These are phyloP conservation scores for Mycena belliarum DNA, from an alignment of 768 basidiomycete genomes.

Conservation along the genomic window DNA sequence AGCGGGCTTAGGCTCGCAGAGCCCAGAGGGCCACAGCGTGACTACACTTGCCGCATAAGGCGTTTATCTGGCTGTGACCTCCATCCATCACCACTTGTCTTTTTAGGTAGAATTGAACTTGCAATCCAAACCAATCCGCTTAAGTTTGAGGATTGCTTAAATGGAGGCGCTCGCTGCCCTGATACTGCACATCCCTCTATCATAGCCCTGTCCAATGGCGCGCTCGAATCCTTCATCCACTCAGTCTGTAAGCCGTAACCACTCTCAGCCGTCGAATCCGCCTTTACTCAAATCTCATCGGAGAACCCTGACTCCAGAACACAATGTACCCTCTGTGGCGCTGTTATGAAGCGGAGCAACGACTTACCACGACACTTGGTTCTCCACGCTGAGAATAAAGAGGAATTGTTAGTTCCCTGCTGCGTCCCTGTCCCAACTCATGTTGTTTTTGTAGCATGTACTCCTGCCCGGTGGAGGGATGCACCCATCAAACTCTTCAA, in stretches of 20 bases:
- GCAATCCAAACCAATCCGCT: conserved; percentile 15
- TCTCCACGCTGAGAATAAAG: conserved; percentile 10
- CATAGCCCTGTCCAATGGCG: conserved; percentile 1
- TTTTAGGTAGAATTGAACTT: neutral
- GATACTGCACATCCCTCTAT: neutral
- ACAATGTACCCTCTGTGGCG: conserved; percentile 8
- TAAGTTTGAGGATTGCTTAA: conserved; percentile 8
- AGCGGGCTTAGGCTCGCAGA: no score
- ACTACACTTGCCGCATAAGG: conserved; percentile 8
- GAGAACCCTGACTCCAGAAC: neutral
- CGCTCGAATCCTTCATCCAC: conserved; percentile 2
- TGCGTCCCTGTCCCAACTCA: neutral
- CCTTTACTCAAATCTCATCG: neutral
- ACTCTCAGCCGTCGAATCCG: neutral
- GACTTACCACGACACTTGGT: conserved; percentile 16
- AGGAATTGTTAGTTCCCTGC: conserved; percentile 6
- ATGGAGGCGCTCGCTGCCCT: neutral
- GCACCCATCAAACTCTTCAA: conserved; percentile 15
- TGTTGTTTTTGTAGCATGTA: neutral
- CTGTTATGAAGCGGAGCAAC: neutral
- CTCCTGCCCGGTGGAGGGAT: conserved; percentile 11
- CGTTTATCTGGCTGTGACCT: neutral
- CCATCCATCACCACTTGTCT: neutral
- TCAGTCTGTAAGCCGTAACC: neutral
- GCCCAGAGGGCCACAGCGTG: neutral